phyloP scores from a whole-genome alignment of 176 grass and related monocot genomes.

The Oryza glaberrima region DNA sequence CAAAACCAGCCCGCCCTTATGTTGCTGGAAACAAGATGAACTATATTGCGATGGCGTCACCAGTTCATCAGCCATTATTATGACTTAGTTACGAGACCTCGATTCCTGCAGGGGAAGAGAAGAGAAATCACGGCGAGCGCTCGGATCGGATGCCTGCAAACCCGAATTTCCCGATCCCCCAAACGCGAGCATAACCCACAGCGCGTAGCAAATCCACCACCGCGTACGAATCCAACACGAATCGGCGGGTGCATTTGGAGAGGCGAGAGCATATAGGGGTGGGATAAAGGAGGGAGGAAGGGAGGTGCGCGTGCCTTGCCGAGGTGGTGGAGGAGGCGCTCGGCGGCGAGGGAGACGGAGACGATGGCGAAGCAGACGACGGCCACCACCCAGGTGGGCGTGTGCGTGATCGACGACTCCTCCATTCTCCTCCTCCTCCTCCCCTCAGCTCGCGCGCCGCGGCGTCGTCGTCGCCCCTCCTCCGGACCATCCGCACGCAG shows the following conservation, averaged over 20 bases:
- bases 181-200: neutral
- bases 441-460: neutral
- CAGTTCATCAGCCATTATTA: neutral
- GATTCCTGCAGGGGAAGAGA: too few species aligned
- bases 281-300: neutral
- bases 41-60: neutral
- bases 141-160: neutral
- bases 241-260: neutral
- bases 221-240: neutral
- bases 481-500: neutral
- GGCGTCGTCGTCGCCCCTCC: neutral
- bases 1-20: neutral
- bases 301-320: constrained; percentile 56
- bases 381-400: constrained; percentile 82
- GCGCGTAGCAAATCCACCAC: too few species aligned
- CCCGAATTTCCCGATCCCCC: neutral
- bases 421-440: constrained; percentile 30
- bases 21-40: neutral
- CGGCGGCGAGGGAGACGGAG: constrained; percentile 64
- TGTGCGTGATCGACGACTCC: constrained; percentile 47
- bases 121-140: neutral
- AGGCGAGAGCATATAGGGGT: neutral
- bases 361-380: constrained; percentile 73
- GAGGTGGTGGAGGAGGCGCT: constrained; percentile 83
- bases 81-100: too few species aligned